Evolutionary conservation across 129 eudicot genomes (phyloP), one percentile per base, ranked within the genome.

Genomic region (carrot (Daucus carota)): DNA sequence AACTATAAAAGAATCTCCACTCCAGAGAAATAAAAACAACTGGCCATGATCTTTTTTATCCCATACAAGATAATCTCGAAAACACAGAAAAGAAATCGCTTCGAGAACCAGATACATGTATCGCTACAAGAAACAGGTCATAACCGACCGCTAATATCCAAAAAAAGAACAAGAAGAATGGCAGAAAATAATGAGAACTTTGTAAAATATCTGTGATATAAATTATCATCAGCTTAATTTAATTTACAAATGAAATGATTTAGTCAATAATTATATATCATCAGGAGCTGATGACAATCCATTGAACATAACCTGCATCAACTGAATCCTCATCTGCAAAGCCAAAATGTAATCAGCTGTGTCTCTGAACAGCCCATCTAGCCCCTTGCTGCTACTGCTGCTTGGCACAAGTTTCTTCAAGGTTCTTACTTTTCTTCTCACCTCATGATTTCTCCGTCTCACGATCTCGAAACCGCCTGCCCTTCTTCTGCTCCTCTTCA

Each of bases 331-430:
- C 86, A 80, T 86, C 81, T 89, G 85, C 57, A 93, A 78, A 40
- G 84, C 83, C 67, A 87, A 47, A 72, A 93, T 93, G 40, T 93
- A 93, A 52, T 86, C 92, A n/a, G 97, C 97, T 13, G 98, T 87
- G 77, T 93, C 96, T 52, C 80, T 83, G 72, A 93, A 90, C 36
- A 93, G 77, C 67, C 86, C 89, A 65, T 90, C 96, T 74, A 90
- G 42, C 12, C 92, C 90, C 43, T 75, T 26, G 4, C 79, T 50
- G 52, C 76, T 86, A 8, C 81, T 81, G 46, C 82, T 79, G 45
- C 80, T 81, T 7, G 91, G 92, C 60, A 90, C 78, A 33, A 90
- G 78, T 41, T 88, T 88, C 86, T 86, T 86, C 47, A 90, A 70
- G 17, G 85, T 80, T 71, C 86, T 84, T 32, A 90, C 93, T 83